A percentile compares a stretch with the other conserved stretches of the same genome.
Conservation (phyloP, 2,329 filamentous ascomycete genomes). For the Tolypocladium amazonense region DNA sequence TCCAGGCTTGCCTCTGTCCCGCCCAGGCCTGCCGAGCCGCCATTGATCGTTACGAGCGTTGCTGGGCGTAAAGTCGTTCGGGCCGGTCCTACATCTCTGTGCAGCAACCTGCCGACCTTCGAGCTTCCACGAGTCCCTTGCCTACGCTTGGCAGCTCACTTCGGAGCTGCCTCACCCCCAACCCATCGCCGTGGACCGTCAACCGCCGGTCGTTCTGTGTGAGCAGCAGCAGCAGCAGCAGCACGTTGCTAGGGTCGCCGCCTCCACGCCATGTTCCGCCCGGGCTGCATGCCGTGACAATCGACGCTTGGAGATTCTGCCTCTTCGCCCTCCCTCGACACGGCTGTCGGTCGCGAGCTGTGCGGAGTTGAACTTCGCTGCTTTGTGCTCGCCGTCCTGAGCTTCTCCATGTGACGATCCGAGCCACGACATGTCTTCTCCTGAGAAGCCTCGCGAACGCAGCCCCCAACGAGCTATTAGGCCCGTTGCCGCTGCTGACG, state of each 20-base stretch:
- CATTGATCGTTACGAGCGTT: not conserved
- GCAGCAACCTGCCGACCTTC: not conserved
- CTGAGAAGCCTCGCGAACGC: conserved; percentile 17
- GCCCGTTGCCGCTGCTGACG: conserved; percentile 11
- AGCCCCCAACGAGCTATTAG: conserved; percentile 17
- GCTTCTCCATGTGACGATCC: conserved; percentile 10
- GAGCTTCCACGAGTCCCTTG: not conserved
- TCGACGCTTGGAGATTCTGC: not conserved
- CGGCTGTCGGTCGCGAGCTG: not conserved
- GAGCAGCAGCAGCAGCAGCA: not conserved
- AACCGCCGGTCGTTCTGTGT: not conserved
- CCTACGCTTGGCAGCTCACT: not conserved
- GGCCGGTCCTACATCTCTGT: not conserved
- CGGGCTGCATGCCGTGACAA: not conserved
- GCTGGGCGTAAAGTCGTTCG: not conserved
- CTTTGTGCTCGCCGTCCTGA: not conserved
- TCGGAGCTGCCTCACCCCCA: not conserved
- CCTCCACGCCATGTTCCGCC: conserved; percentile 3
- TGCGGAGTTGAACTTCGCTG: not conserved
- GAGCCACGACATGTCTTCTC: conserved; percentile 20
- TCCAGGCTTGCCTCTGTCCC: not conserved
- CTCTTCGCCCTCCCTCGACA: conserved; percentile 1
- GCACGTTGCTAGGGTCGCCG: not conserved
- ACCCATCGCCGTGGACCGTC: not conserved
- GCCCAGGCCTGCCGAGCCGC: not conserved